Conservation (phyloP, 2,329 filamentous ascomycete species). For the Geosmithia flava region DNA sequence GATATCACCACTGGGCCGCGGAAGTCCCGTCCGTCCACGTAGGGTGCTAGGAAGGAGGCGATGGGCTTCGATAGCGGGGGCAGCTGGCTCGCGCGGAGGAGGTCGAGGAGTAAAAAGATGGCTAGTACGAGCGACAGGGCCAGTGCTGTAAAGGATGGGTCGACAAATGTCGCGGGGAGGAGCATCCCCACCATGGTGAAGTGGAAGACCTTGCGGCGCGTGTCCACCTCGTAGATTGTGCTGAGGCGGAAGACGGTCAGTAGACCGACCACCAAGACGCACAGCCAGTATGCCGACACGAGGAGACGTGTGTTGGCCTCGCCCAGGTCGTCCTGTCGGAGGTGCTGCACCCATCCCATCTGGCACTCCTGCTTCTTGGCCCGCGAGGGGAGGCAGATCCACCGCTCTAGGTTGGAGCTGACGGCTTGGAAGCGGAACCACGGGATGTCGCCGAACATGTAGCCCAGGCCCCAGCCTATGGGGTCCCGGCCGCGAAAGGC, state of each 20-base stretch:
- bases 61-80: constrained; percentile 81
- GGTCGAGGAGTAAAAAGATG: constrained; percentile 77
- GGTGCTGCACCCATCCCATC: constrained; percentile 49
- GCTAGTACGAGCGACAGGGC: constrained; percentile 70
- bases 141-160: constrained; percentile 72
- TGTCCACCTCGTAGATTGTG: constrained; percentile 80
- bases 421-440: constrained; percentile 62
- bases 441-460: constrained; percentile 70
- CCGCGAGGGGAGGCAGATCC: constrained; percentile 58
- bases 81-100: constrained; percentile 81
- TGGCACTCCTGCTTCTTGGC: constrained; percentile 24
- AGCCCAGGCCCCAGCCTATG: constrained; percentile 84
- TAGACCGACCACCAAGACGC: constrained; percentile 59
- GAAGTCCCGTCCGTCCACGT: constrained; percentile 87
- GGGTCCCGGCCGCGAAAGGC: constrained; percentile 68
- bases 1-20: constrained; percentile 90
- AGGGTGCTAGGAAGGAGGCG: constrained; percentile 78
- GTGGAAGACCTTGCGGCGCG: constrained; percentile 91
- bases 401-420: constrained; percentile 54
- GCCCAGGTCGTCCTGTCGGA: constrained; percentile 55
- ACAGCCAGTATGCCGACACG: constrained; percentile 61
- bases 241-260: constrained; percentile 63
- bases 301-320: constrained; percentile 72
- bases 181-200: constrained; percentile 98
- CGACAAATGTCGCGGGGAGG: constrained; percentile 72